These are phyloP conservation scores for Mucor irregularis DNA, from an alignment of 371 early-diverging fungal genomes.

Conservation along the genomic window DNA sequence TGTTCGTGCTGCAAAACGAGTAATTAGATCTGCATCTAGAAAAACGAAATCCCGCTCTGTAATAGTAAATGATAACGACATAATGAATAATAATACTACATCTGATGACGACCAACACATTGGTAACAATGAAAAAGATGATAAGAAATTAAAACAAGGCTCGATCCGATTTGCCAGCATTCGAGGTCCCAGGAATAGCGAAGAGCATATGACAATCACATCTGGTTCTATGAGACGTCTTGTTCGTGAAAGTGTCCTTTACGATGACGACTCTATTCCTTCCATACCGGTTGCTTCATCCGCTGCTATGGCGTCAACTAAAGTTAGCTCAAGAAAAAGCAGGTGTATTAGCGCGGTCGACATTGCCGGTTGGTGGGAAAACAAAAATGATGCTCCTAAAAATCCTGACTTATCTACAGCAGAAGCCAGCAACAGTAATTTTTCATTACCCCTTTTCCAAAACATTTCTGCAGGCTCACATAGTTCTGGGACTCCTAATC, in stretches of 20 bases:
- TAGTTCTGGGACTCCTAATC: conserved; percentile 8
- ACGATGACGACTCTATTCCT: conserved; percentile 4
- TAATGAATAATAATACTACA: not conserved
- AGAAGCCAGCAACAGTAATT: not conserved
- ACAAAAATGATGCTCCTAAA: not conserved
- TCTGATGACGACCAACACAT: not conserved
- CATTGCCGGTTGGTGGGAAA: conserved; percentile 26
- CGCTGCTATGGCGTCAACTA: conserved; percentile 1
- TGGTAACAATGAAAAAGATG: not conserved
- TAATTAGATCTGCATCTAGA: conserved; percentile 23
- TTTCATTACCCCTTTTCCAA: conserved; percentile 1
- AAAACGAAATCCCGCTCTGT: conserved; percentile 25
- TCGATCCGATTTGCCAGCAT: conserved; percentile 13
- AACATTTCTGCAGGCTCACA: conserved; percentile 2
- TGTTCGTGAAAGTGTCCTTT: conserved; percentile 35
- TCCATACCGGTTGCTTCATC: conserved; percentile 3
- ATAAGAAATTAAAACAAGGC: conserved; percentile 5
- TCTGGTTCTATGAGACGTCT: conserved; percentile 40
- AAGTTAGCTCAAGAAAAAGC: not conserved
- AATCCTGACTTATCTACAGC: not conserved
- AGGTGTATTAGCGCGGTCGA: conserved; percentile 9
- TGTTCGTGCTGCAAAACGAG: conserved; percentile 17
- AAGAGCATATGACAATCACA: conserved; percentile 26
- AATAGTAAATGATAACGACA: not conserved
- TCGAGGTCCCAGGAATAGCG: conserved; percentile 10